Evolutionary conservation across 345 rosid species (phyloP).

Genomic region (Eucalyptus cloeziana): DNA sequence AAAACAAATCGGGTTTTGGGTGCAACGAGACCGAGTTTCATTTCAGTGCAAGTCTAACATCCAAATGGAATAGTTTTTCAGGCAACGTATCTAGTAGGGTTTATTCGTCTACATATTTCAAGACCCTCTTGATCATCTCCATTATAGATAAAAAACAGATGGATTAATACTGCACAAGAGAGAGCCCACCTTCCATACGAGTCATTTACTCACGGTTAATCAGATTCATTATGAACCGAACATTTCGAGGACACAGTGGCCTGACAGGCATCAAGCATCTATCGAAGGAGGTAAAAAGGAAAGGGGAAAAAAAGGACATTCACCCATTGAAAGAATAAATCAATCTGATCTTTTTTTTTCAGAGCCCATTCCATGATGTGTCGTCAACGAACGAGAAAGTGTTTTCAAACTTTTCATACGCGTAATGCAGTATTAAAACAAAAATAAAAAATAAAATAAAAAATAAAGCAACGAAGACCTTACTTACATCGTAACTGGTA

Average conservation of each 20-base stretch:
- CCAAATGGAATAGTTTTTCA: neutral
- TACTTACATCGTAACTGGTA: slow-evolving; percentile 29
- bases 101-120: neutral
- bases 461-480: neutral
- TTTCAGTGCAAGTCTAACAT: neutral
- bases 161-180: neutral
- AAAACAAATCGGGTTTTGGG: neutral
- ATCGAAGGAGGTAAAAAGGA: neutral
- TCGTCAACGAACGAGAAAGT: neutral
- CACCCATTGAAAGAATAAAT: neutral
- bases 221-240: neutral
- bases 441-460: neutral
- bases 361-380: neutral
- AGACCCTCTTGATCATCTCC: neutral
- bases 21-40: neutral
- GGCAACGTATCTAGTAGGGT: neutral
- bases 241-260: neutral
- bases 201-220: neutral
- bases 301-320: neutral
- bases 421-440: no score
- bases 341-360: neutral
- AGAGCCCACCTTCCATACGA: neutral
- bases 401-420: neutral
- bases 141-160: neutral
- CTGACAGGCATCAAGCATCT: neutral